Conservation (phyloP, 2,329 filamentous ascomycete species). For the Microdochium bolleyi region DNA sequence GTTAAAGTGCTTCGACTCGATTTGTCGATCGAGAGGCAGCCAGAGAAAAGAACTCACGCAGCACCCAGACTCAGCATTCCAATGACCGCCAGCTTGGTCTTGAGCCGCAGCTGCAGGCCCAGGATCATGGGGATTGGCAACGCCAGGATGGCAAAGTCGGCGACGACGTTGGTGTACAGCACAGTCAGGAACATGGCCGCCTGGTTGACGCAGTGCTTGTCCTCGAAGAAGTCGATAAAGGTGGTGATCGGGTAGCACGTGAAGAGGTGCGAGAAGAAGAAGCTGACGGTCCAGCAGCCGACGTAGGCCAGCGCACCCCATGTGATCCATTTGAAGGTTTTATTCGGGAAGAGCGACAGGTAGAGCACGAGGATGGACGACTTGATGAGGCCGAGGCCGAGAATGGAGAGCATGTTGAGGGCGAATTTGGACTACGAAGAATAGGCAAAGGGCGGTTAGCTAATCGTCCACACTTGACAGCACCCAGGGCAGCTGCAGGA, state of each 20-base stretch:
- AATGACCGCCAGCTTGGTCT: slow-evolving; percentile 14
- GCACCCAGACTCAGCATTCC: slow-evolving; percentile 16
- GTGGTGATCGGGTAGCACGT: slow-evolving; percentile 15
- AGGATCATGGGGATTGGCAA: slow-evolving; percentile 17
- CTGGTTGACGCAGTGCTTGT: slow-evolving; percentile 13
- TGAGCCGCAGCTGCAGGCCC: slow-evolving; percentile 13
- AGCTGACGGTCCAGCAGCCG: slow-evolving; percentile 12
- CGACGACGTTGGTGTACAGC: slow-evolving; percentile 12
- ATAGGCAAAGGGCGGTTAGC: neutral
- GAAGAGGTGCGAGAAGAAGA: slow-evolving; percentile 16
- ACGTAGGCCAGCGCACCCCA: slow-evolving; percentile 8
- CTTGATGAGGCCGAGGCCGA: slow-evolving; percentile 12
- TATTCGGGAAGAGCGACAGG: slow-evolving; percentile 9
- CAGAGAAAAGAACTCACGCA: slow-evolving; percentile 9
- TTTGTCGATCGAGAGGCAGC: neutral
- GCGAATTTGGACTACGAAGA: slow-evolving; percentile 10
- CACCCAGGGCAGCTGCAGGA: neutral
- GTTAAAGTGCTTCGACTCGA: neutral
- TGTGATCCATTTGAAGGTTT: slow-evolving; percentile 5
- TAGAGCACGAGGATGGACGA: slow-evolving; percentile 11
- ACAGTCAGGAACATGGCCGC: slow-evolving; percentile 12
- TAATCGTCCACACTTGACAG: neutral
- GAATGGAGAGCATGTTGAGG: slow-evolving; percentile 8
- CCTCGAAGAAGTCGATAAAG: slow-evolving; percentile 14
- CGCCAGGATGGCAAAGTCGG: slow-evolving; percentile 15